phyloP scores from a whole-genome alignment of 2,329 filamentous ascomycete genomes.

The Pseudopyrenochaeta lycopersici region DNA sequence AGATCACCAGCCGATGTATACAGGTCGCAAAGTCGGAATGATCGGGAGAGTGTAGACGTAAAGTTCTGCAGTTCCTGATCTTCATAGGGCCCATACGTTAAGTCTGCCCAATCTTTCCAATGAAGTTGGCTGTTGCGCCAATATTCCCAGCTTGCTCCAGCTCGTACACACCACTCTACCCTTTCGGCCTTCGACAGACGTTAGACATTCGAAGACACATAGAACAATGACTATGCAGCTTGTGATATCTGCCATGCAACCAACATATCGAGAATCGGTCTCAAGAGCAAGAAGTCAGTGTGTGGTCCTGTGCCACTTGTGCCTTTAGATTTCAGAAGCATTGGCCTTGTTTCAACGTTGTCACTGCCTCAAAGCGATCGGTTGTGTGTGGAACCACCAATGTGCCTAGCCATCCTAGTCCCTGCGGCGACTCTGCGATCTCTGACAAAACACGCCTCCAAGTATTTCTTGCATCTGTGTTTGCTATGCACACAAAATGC shows the following conservation, averaged over 20 bases:
- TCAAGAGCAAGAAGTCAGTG: neutral
- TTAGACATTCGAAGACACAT: neutral
- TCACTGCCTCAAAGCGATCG: neutral
- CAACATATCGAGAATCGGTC: neutral
- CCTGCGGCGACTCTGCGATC: neutral
- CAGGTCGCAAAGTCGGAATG: neutral
- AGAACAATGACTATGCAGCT: neutral
- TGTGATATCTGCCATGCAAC: neutral
- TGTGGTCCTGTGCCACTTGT: neutral
- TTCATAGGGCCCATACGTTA: neutral
- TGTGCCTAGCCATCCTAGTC: too few relatives aligned
- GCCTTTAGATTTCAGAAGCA: neutral
- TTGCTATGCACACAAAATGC: too few relatives aligned
- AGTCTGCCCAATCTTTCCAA: too few relatives aligned
- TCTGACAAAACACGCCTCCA: neutral
- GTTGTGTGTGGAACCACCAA: neutral
- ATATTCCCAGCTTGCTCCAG: neutral
- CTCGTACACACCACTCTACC: neutral
- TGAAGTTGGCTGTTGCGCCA: too few relatives aligned
- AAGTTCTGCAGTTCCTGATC: neutral
- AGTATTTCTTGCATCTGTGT: too few relatives aligned
- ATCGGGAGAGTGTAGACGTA: neutral
- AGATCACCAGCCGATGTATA: neutral
- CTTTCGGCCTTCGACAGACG: neutral
- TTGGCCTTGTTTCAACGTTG: neutral